A percentile compares a stretch with the other conserved stretches of the same genome.
Conservation (phyloP, 345 rosid species). For the Lumnitzera littorea region DNA sequence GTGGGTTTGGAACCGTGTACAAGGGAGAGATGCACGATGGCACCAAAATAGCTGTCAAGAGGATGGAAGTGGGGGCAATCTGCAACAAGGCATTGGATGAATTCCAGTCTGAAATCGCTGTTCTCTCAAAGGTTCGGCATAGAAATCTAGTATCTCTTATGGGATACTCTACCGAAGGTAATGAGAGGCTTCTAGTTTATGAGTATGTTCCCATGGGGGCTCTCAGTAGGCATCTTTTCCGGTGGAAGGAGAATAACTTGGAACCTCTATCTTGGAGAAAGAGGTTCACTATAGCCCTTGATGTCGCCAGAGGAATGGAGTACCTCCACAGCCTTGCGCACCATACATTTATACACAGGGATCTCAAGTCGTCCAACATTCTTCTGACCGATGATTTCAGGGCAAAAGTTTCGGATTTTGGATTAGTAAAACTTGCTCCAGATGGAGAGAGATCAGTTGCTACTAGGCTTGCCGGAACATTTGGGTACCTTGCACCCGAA, state of each 20-base stretch:
- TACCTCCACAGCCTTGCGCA: constrained; percentile 44
- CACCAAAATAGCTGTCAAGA: constrained; percentile 45
- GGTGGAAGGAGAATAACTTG: constrained; percentile 25
- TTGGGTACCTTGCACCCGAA: constrained; percentile 61
- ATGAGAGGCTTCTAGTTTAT: constrained; percentile 45
- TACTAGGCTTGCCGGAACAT: constrained; percentile 49
- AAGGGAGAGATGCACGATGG: constrained; percentile 52
- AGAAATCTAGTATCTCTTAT: constrained; percentile 43
- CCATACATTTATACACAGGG: constrained; percentile 47
- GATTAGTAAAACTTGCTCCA: constrained; percentile 46
- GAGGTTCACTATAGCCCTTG: constrained; percentile 40
- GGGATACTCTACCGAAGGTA: constrained; percentile 33
- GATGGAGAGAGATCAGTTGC: constrained; percentile 40
- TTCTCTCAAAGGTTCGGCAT: constrained; percentile 43
- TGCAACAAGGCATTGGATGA: constrained; percentile 32
- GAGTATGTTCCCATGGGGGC: constrained; percentile 51
- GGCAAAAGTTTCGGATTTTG: constrained; percentile 54
- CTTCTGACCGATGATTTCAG: constrained; percentile 39
- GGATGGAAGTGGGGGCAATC: constrained; percentile 37
- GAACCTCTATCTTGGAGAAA: constrained; percentile 42
- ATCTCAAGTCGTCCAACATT: constrained; percentile 53
- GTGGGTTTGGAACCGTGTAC: constrained; percentile 49
- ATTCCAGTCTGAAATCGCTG: constrained; percentile 40
- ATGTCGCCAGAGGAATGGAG: constrained; percentile 55
- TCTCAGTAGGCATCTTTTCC: constrained; percentile 42